Evolutionary conservation across 2,329 filamentous ascomycete genomes (phyloP), one percentile per base, ranked within the genome.

Genomic region (Cucurbitaria berberidis): DNA sequence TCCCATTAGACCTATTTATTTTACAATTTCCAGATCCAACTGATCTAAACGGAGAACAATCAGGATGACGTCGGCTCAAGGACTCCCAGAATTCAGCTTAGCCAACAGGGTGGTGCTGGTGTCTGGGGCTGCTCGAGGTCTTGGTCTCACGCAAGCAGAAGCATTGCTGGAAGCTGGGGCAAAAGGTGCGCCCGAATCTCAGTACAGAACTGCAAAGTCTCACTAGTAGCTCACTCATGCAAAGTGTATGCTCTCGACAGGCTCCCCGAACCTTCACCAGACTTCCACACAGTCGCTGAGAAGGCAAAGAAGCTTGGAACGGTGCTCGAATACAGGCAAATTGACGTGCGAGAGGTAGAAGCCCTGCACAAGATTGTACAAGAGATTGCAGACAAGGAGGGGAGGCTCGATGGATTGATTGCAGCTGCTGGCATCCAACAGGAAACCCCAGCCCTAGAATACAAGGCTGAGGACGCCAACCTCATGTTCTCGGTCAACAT

Each of bases 391-490:
- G 80, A 86, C 45, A 77, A 83, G 53, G 84, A 91, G 59, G 88
- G 88, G 5, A 84, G 89, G 15, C 76, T 96, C 56, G 91, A 96
- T 69, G 92, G 92, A 0, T 77, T 96, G 49, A 85, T 96, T 42
- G 87, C 87, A 0, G 87, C 87, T 0, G 88, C 88, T 0, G 88
- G 86, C 1, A 89, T 91, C 65, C 90, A 96, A 76, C 89, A 96
- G 75, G 91, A 96, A 77, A 91, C 86, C 0, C 77, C 90, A 0
- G 91, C 93, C 1, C 80, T 96, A 48, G 91, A 96, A 43, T 96
- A 96, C 72, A 80, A 80, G 1, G 78, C 81, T 46, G 81, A 85
- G 67, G 84, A 87, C 62, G 80, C 82, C 48, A 86, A 86, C 62
- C 80, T 77, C 51, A 87, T 87, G 84, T 82, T 87, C 56, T 82